Conservation (phyloP, 306 rosid genomes). For the Casuarina glauca region DNA sequence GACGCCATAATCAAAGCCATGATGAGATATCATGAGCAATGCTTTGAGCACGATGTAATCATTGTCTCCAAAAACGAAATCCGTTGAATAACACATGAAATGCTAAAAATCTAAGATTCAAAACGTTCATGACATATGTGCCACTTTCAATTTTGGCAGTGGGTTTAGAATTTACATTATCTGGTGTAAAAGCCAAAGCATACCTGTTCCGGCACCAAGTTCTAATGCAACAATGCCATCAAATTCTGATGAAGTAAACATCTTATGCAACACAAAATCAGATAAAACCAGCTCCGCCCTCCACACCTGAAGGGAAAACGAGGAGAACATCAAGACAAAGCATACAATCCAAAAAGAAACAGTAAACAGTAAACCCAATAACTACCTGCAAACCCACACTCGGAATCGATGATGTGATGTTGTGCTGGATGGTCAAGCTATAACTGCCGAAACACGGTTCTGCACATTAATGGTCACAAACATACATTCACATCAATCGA, state of each 20-base stretch:
- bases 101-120: background rate
- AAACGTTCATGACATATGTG: background rate
- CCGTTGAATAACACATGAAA: background rate
- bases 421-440: constrained; percentile 59
- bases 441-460: constrained; percentile 30
- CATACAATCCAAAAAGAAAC: background rate
- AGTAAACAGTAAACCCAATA: constrained; percentile 11
- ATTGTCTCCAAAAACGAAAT: background rate
- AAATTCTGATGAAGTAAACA: constrained; percentile 59
- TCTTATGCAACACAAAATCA: constrained; percentile 77
- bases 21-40: background rate
- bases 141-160: background rate
- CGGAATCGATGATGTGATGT: constrained; percentile 77
- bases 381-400: constrained; percentile 88
- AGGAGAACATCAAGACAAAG: background rate
- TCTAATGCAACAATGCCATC: constrained; percentile 62
- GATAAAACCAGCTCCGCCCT: constrained; percentile 71
- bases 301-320: constrained; percentile 58
- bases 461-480: constrained; percentile 11
- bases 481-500: background rate
- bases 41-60: background rate
- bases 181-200: background rate
- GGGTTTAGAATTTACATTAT: background rate
- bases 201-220: constrained; percentile 94
- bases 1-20: background rate